Conservation (phyloP, 257 asterid genomes). For the Lycium ferocissimum region DNA sequence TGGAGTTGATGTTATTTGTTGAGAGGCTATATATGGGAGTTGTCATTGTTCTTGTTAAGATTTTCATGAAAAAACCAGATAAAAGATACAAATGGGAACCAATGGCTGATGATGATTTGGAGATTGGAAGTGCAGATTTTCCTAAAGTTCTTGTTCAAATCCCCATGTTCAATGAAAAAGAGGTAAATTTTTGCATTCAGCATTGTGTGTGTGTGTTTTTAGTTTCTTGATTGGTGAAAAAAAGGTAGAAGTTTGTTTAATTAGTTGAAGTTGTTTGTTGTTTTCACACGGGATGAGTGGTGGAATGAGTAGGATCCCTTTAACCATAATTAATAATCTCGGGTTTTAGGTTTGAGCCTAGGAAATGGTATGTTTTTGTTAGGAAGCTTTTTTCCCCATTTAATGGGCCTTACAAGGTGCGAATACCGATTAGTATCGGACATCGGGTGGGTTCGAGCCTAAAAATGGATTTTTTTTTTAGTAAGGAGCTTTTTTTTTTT, state of each 20-base stretch:
- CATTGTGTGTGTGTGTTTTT: neutral
- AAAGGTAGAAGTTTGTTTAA: neutral
- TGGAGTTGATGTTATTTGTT: constrained; percentile 88
- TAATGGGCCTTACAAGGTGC: too few species aligned
- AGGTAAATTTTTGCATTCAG: constrained; percentile 49
- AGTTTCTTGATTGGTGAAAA: neutral
- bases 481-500: too few species aligned
- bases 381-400: neutral
- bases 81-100: constrained; percentile 82
- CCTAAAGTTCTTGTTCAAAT: constrained; percentile 89
- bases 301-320: neutral
- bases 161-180: constrained; percentile 93
- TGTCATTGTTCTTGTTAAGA: constrained; percentile 75
- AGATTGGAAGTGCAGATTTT: constrained; percentile 57
- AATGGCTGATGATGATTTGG: constrained; percentile 82
- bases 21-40: constrained; percentile 96
- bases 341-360: neutral
- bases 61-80: constrained; percentile 86
- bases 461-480: too few species aligned
- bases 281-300: neutral
- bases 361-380: too few species aligned
- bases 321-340: neutral
- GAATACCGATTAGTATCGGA: neutral
- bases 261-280: neutral
- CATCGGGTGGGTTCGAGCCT: neutral